Evolutionary conservation across 2,329 filamentous ascomycete genomes (phyloP), one percentile per base, ranked within the genome.

Genomic region (Cladosporium velox): DNA sequence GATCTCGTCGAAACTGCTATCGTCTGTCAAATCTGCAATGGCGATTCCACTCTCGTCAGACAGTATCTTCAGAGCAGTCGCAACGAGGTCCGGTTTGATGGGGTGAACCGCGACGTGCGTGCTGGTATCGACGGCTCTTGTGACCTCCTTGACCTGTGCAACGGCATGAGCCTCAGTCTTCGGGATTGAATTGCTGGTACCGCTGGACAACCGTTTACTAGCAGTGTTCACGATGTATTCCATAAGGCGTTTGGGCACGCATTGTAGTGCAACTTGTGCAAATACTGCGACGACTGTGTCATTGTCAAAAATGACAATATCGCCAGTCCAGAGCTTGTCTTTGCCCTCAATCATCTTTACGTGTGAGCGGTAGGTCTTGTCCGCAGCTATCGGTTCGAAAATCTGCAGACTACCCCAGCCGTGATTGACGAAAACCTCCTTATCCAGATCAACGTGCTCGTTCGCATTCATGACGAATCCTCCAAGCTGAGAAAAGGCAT

Each of bases 261-360:
- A 85, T 75, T 87, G 85, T 81, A 91, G 90, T 77, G 87, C 88
- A 70, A 90, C 82, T 59, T 88, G 87, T 60, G 83, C 83, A 65
- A 86, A 83, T 67, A 87, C 78, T 66, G 84, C 85, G 67, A 88
- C 80, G 67, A 87, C 84, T 70, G 86, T 83, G 59, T 84, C 81
- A 18, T 83, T 83, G 30, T 87, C 83, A 70, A 87, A 81, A 70
- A 87, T 82, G 76, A 86, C 87, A 47, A 88, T 85, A 76, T 87
- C 85, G 71, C 85, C 86, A 62, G 84, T 82, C 66, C 82, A 85
- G 70, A 86, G 82, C 69, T 86, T 86, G 68, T 82, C 79, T 28
- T 81, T 80, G 69, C 81, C 79, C 32, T 82, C 82, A 72, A 87
- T 83, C 86, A 88, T 88, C 72, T 85, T 83, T 61, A 88, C 86